A percentile compares a stretch with the other conserved stretches of the same genome.
These are phyloP conservation scores for Cyclotella distinguenda DNA, from an alignment of 108 stramenopile species.

Conservation along the genomic window DNA sequence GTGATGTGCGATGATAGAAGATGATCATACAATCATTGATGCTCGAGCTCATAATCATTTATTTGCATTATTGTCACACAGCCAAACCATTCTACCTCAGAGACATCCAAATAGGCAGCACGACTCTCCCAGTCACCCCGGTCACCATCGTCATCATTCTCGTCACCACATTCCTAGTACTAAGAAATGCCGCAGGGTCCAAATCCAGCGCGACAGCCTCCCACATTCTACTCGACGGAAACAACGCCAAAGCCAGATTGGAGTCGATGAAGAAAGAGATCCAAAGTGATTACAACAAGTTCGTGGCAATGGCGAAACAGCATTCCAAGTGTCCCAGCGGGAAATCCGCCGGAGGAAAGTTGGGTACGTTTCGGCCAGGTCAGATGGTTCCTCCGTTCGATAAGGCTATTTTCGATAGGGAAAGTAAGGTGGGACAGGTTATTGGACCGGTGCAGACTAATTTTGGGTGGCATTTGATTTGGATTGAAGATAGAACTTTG, in stretches of 20 bases:
- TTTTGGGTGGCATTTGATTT: constrained; percentile 78
- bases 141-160: constrained; percentile 29
- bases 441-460: constrained; percentile 70
- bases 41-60: too few species aligned
- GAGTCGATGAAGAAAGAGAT: constrained; percentile 52
- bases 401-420: constrained; percentile 53
- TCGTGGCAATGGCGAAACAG: constrained; percentile 48
- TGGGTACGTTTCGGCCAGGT: constrained; percentile 56
- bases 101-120: constrained; percentile 32
- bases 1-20: too few species aligned
- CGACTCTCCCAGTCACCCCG: constrained; percentile 31
- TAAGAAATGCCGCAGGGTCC: constrained; percentile 2
- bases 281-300: constrained; percentile 44
- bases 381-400: constrained; percentile 75
- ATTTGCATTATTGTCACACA: not conserved
- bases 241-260: constrained; percentile 46
- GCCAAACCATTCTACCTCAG: constrained; percentile 40
- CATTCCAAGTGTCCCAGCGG: constrained; percentile 68
- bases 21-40: too few species aligned
- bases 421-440: constrained; percentile 31
- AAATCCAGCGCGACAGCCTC: constrained; percentile 57
- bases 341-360: constrained; percentile 43
- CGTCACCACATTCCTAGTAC: constrained; percentile 16
- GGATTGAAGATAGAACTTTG: constrained; percentile 48
- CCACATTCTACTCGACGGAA: constrained; percentile 65